phyloP scores from a whole-genome alignment of 176 grass and related monocot genomes.

The Musa troglodytarum region DNA sequence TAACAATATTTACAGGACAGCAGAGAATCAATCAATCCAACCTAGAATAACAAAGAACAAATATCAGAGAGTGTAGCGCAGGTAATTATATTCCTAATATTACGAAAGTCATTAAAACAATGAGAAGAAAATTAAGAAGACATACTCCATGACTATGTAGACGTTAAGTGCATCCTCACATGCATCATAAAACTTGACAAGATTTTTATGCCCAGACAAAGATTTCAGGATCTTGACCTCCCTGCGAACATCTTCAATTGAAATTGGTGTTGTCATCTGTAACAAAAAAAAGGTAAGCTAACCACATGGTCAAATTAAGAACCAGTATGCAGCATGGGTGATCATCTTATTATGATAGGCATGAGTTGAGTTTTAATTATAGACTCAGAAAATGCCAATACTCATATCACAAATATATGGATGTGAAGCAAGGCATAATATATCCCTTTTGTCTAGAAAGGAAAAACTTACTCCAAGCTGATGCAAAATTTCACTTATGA shows the following conservation, averaged over 20 bases:
- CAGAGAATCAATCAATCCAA: neutral
- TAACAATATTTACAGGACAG: neutral
- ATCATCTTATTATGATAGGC: neutral
- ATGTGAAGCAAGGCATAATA: neutral
- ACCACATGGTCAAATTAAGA: neutral
- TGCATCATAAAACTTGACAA: conserved; percentile 99
- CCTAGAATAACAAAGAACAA: too few species aligned
- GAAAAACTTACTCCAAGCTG: too few species aligned
- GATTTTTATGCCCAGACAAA: conserved; percentile 89
- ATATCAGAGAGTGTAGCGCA: too few species aligned
- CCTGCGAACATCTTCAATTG: conserved; percentile 96
- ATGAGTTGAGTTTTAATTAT: neutral
- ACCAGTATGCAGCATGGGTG: neutral
- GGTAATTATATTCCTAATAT: neutral
- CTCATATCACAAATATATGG: neutral
- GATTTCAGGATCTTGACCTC: conserved; percentile 98
- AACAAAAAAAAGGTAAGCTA: conserved; percentile 13
- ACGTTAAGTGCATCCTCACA: conserved; percentile 99
- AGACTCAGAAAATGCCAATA: neutral
- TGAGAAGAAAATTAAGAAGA: conserved; percentile 25
- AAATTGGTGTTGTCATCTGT: conserved; percentile 99
- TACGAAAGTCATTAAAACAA: conserved; percentile 4
- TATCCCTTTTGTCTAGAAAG: neutral
- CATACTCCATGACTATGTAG: conserved; percentile 99
- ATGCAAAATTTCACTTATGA: neutral